Evolutionary conservation across 768 basidiomycete species (phyloP).

Genomic region (Dioszegia crocea): DNA sequence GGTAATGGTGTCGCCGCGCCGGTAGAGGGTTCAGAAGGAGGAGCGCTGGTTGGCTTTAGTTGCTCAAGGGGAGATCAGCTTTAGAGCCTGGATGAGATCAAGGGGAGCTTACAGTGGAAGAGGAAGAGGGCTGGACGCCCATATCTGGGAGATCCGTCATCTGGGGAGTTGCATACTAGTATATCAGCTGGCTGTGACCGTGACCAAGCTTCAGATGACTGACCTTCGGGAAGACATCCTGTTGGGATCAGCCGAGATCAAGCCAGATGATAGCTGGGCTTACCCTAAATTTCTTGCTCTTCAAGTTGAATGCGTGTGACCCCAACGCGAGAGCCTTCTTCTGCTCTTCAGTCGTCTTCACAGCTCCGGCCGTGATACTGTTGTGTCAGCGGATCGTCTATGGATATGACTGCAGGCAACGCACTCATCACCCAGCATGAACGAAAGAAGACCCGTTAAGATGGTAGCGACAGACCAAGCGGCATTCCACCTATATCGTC

Average conservation of each 20-base stretch:
- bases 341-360: conserved; percentile 72
- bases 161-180: conserved; percentile 65
- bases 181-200: not conserved
- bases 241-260: not conserved
- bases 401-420: not conserved
- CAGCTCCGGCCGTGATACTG: conserved; percentile 85
- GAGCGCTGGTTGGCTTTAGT: conserved; percentile 9
- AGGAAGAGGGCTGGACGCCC: conserved; percentile 54
- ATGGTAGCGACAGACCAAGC: conserved; percentile 56
- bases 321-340: conserved; percentile 70
- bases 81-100: conserved; percentile 10
- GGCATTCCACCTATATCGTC: conserved; percentile 38
- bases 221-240: conserved; percentile 82
- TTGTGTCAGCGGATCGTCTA: not conserved
- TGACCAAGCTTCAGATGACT: conserved; percentile 44
- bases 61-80: conserved; percentile 9
- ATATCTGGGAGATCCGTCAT: conserved; percentile 84
- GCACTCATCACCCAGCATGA: conserved; percentile 44
- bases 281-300: conserved; percentile 66
- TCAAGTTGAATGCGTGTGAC: conserved; percentile 81
- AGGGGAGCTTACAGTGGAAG: conserved; percentile 23
- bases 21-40: not conserved
- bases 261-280: conserved; percentile 7
- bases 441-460: conserved; percentile 68
- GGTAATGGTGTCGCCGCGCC: not conserved